Evolutionary conservation across 2,329 filamentous ascomycete species (phyloP).

Genomic region (Penicillium nordicum): DNA sequence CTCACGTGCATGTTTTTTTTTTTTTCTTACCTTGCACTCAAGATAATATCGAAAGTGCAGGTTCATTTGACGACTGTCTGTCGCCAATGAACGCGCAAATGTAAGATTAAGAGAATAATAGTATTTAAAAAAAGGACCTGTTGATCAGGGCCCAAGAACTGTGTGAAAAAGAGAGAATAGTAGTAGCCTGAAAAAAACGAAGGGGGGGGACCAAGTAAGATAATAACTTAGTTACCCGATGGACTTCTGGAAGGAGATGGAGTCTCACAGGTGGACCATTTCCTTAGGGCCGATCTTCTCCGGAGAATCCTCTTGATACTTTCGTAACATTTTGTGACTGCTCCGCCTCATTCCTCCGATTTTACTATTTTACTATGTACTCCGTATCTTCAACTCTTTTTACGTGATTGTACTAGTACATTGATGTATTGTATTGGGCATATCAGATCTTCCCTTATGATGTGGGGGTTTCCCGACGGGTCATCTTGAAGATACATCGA

Average conservation of each 20-base stretch:
- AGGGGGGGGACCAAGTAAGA: slow-evolving; percentile 1
- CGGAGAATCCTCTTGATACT: slow-evolving; percentile 21
- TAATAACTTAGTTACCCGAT: not conserved
- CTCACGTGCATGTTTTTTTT: not conserved
- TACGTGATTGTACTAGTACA: not conserved
- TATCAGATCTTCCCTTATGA: not conserved
- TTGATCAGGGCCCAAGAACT: not conserved
- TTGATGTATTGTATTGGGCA: not conserved
- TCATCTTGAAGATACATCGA: not conserved
- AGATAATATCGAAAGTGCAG: slow-evolving; percentile 68
- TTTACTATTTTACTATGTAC: not conserved
- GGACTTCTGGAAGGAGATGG: slow-evolving; percentile 25
- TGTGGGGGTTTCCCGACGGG: not conserved
- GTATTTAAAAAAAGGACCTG: slow-evolving; percentile 11
- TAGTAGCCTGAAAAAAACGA: slow-evolving; percentile 13
- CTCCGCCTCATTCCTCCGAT: not conserved
- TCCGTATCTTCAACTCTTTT: not conserved
- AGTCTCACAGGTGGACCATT: slow-evolving; percentile 20
- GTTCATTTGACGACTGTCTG: slow-evolving; percentile 93
- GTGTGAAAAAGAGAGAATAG: not conserved
- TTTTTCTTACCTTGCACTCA: slow-evolving; percentile 60
- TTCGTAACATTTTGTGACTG: not conserved
- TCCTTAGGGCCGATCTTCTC: slow-evolving; percentile 25
- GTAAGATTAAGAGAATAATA: slow-evolving; percentile 6
- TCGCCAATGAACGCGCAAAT: slow-evolving; percentile 82